Evolutionary conservation across 2,329 filamentous ascomycete genomes (phyloP).

Genomic region (Pseudocercospora eumusae): DNA sequence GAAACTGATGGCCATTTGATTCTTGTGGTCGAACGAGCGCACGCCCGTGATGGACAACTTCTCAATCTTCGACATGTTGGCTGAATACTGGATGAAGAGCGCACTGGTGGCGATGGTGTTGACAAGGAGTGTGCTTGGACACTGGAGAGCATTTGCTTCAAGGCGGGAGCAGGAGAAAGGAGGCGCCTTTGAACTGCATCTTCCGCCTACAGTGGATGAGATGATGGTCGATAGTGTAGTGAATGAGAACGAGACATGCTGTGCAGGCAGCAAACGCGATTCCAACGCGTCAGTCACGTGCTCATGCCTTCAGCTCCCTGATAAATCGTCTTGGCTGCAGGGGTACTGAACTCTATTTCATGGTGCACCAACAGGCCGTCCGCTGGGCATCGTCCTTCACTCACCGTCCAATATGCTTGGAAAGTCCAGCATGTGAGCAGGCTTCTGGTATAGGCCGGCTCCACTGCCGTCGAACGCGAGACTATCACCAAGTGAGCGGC

Average conservation of each 20-base stretch:
- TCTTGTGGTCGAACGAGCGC: constrained; percentile 80
- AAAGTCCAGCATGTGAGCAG: too few species aligned
- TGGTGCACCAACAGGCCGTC: too few species aligned
- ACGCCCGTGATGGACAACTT: constrained; percentile 83
- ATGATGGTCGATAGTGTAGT: too few species aligned
- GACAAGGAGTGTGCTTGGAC: not conserved
- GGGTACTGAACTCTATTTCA: too few species aligned
- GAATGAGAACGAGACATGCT: too few species aligned
- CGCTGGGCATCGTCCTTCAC: too few species aligned
- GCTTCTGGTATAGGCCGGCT: too few species aligned
- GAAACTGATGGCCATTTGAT: constrained; percentile 80
- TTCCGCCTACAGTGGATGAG: not conserved
- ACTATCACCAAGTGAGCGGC: too few species aligned
- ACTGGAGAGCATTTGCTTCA: not conserved
- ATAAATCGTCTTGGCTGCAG: too few species aligned
- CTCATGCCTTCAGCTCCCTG: not conserved
- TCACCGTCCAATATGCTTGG: too few species aligned
- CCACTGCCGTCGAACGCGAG: constrained; percentile 7
- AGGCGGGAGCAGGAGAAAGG: not conserved
- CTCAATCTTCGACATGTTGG: constrained; percentile 68
- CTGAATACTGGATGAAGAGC: not conserved
- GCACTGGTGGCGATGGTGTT: not conserved
- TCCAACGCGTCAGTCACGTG: not conserved
- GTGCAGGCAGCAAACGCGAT: constrained; percentile 15
- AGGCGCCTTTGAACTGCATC: not conserved